Percentiles rank a stretch among this genome's conserved stretches.
These are phyloP conservation scores for Cordyceps cicadae DNA, from an alignment of 2,329 filamentous ascomycete species.

Conservation along the genomic window DNA sequence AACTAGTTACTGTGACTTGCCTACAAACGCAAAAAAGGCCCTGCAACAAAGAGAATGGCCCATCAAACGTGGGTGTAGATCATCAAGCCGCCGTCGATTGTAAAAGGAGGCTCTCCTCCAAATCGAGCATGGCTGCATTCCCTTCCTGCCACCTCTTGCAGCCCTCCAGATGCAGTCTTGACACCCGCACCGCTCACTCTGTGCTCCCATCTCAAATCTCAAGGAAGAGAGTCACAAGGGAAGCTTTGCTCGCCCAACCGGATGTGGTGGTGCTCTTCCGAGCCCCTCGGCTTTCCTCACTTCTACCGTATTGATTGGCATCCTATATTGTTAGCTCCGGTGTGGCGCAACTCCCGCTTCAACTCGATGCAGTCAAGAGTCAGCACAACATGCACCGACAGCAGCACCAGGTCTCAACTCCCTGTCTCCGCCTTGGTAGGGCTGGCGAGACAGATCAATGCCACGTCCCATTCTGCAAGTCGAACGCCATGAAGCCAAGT, in stretches of 20 bases:
- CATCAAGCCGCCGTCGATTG: too few species aligned
- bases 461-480: background rate
- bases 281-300: background rate
- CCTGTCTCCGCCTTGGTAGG: constrained; percentile 1
- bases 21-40: background rate
- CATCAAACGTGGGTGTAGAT: too few species aligned
- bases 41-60: background rate
- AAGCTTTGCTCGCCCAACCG: background rate
- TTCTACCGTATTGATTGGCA: background rate
- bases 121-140: too few species aligned
- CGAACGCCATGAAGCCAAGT: background rate
- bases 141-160: background rate
- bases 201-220: background rate
- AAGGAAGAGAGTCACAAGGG: background rate
- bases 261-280: background rate
- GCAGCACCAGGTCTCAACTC: background rate
- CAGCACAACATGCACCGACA: background rate
- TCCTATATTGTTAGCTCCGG: background rate
- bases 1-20: background rate
- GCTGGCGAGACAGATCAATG: constrained; percentile 2
- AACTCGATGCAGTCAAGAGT: background rate
- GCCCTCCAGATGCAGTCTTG: background rate
- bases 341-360: background rate
- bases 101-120: background rate
- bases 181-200: background rate